phyloP scores from a whole-genome alignment of 2,329 filamentous ascomycete genomes.

The Macrophomina tecta region DNA sequence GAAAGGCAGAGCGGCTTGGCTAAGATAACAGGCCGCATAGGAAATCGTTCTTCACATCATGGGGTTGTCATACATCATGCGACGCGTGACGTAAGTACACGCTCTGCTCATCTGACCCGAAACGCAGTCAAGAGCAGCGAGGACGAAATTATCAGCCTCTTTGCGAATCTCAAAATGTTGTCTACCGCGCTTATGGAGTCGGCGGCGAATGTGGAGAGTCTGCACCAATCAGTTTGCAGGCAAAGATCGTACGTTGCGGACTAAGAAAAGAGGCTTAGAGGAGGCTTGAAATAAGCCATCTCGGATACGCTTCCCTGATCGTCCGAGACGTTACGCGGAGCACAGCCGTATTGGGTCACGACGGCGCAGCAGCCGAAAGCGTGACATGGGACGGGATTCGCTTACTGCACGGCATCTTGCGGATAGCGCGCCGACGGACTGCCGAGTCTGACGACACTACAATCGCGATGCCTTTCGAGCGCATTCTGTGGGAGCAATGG shows the following conservation, averaged over 20 bases:
- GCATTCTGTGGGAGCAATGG: not conserved
- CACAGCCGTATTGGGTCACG: constrained; percentile 10
- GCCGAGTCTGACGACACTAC: constrained; percentile 5
- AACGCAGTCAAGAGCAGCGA: not conserved
- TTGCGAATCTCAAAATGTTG: too few species aligned
- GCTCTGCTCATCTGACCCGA: not conserved
- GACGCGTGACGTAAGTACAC: not conserved
- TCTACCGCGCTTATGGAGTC: too few species aligned
- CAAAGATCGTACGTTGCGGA: constrained; percentile 2
- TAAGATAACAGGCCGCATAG: not conserved
- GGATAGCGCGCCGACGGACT: not conserved
- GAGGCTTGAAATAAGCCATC: not conserved
- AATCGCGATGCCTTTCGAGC: not conserved
- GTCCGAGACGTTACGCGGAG: not conserved
- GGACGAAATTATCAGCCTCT: not conserved
- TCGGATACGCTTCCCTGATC: constrained; percentile 14
- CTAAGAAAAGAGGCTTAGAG: constrained; percentile 1
- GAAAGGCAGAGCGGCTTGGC: not conserved
- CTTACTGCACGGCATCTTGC: not conserved
- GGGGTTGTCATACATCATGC: not conserved
- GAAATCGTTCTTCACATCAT: not conserved
- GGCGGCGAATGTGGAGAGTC: not conserved
- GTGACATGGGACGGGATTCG: not conserved
- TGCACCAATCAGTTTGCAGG: not conserved
- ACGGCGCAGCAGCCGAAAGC: constrained; percentile 13